A percentile compares a stretch with the other conserved stretches of the same genome.
These are phyloP conservation scores for Cadophora luteo-olivacea DNA, from an alignment of 2,329 filamentous ascomycete genomes.

Conservation along the genomic window DNA sequence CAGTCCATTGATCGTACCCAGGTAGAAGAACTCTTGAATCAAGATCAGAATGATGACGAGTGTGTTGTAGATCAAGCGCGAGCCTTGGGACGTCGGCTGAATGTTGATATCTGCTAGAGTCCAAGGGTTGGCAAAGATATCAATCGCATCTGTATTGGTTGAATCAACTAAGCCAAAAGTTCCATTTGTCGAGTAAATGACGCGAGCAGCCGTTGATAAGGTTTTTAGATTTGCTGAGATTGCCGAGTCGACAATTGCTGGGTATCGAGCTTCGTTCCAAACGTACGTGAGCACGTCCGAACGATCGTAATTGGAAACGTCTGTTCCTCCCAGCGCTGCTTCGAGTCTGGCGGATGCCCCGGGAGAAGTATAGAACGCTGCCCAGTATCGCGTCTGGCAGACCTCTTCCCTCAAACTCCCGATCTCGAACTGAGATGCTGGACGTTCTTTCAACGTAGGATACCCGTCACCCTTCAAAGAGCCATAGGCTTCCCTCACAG, in stretches of 20 bases:
- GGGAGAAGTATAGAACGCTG: slow-evolving; percentile 44
- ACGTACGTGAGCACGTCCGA: slow-evolving; percentile 45
- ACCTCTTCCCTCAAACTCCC: slow-evolving; percentile 45
- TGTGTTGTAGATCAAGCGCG: slow-evolving; percentile 48
- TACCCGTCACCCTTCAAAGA: slow-evolving; percentile 43
- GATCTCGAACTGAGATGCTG: slow-evolving; percentile 39
- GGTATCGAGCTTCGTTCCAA: slow-evolving; percentile 49
- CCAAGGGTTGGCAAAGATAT: slow-evolving; percentile 47
- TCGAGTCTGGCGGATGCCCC: slow-evolving; percentile 45
- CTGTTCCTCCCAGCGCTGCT: slow-evolving; percentile 40
- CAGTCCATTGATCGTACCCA: slow-evolving; percentile 42
- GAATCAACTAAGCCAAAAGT: slow-evolving; percentile 33
- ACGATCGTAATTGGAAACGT: slow-evolving; percentile 43
- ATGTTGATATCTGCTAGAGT: slow-evolving; percentile 42
- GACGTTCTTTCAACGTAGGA: slow-evolving; percentile 44
- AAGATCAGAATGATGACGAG: slow-evolving; percentile 48
- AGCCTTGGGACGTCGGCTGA: slow-evolving; percentile 46
- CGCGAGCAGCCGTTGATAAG: slow-evolving; percentile 38
- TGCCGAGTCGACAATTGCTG: slow-evolving; percentile 42
- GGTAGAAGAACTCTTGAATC: slow-evolving; percentile 44
- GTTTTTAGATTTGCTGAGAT: slow-evolving; percentile 43
- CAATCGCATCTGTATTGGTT: slow-evolving; percentile 39
- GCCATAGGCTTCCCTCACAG: slow-evolving; percentile 46
- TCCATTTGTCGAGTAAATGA: slow-evolving; percentile 40
- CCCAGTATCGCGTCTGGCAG: slow-evolving; percentile 49